Conservation (phyloP, 1,284 basidiomycete genomes). For the Ustilago bromivora region DNA sequence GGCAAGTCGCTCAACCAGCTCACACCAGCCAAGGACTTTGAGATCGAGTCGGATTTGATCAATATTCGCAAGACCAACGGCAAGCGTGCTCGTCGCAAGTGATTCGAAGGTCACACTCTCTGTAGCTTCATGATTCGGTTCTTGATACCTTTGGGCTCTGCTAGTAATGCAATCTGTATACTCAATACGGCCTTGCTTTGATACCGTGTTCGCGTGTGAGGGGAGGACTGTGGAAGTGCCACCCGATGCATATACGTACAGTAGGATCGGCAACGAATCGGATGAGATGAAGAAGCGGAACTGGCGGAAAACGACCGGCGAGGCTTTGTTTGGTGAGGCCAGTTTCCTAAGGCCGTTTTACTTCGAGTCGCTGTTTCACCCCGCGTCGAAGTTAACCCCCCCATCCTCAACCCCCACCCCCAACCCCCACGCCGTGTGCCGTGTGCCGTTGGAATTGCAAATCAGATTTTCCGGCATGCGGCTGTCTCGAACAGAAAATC, state of each 20-base stretch:
- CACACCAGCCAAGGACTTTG: slow-evolving; percentile 67
- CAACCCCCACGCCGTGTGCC: not conserved
- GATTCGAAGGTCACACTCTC: not conserved
- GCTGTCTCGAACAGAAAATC: not conserved
- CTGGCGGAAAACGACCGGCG: slow-evolving; percentile 18
- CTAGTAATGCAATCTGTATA: not conserved
- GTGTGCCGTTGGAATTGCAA: no score
- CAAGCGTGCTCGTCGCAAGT: slow-evolving; percentile 64
- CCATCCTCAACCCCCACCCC: not conserved
- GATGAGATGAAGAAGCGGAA: slow-evolving; percentile 8
- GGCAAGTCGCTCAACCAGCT: slow-evolving; percentile 66
- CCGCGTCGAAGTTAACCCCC: no score
- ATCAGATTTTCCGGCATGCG: not conserved
- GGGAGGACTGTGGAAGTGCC: not conserved
- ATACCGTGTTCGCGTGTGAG: not conserved
- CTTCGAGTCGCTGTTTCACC: no score
- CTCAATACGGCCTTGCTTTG: not conserved
- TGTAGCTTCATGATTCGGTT: not conserved
- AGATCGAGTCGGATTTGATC: slow-evolving; percentile 68
- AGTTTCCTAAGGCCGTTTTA: not conserved
- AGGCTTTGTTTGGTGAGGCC: not conserved
- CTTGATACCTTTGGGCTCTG: not conserved
- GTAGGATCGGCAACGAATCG: not conserved
- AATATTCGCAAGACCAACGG: slow-evolving; percentile 66
- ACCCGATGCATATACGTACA: not conserved